Evolutionary conservation across 2,329 filamentous ascomycete species (phyloP), one percentile per base, ranked within the genome.

Genomic region (Aspergillus sp.): DNA sequence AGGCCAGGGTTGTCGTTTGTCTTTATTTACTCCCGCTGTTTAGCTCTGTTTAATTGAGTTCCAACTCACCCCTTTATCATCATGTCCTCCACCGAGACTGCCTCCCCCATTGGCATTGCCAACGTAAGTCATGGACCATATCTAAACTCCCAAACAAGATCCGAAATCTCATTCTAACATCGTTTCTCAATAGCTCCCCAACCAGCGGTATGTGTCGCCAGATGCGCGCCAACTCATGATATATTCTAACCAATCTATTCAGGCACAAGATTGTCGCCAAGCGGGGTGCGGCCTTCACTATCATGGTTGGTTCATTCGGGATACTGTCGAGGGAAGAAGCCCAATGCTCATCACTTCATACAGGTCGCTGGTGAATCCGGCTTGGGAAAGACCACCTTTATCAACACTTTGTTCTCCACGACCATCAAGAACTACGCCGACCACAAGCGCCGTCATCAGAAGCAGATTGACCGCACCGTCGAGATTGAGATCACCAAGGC

Each of bases 401-500:
- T 99, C 88, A 99, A 99, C 89, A 99, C 95, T 62, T 89, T 99
- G 63, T 99, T 99, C 87, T 99, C 95, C 65, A 99, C 96, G 69
- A 99, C 95, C 73, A 99, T 99, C 87, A 99, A 99, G 87, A 99
- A 98, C 87, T 99, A 99, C 80, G 95, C 95, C 86, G 95, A 99
- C 81, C 94, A 99, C 87, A 97, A 97, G 87, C 91, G 92, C 81
- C 91, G 95, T 76, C 95, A 99, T 81, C 91, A 95, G 82, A 99
- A 99, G 88, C 95, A 99, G 85, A 88, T 98, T 70, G 95, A 99
- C 84, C 98, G 98, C 87, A 99, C 95, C 10, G 95, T 99, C 68
- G 96, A 99, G 84, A 99, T 99, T 72, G 95, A 99, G 81, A 99
- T 99, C 78, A 99, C 95, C 79, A 99, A 99, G 87, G 95, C 95